Base-by-base conservation (phyloP, 148 eudicot species). In the Dianthus caryophyllus region DNA sequence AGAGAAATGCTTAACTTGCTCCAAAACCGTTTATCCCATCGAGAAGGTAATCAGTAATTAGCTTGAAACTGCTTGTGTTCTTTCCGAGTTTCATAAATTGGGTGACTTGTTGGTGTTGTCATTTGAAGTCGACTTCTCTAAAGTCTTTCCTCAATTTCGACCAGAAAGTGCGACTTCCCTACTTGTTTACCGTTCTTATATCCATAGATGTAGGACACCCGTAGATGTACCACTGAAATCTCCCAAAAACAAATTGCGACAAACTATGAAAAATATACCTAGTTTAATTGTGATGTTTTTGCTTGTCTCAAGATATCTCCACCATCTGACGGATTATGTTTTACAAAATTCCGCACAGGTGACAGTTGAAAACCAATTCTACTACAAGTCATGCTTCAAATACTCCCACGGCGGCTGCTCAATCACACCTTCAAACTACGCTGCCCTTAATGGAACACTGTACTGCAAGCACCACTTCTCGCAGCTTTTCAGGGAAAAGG, bases 391-490 rank as follows among this genome's bases (percentile, higher is more conserved):
- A 1, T 92, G 98, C 67, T 92, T 92, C 65, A 89, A 87, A 80
- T 92, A 96, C 75, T 82, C 91, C 50, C 89, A 85, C 11, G 96
- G 94, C 17, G 94, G 96, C 53, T 89, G 98, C 67, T 77, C 88
- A 8, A 51, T 92, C 52, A 67, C 96, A 43, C 98, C 93, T 50
- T 92, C 98, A 75, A 89, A 85, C 55, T 92, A 92, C 69, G 96
- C 98, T 21, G 94, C 98, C 56, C 83, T 92, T 31, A 87, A 92
- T 21, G 98, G 98, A 41, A 68, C 81, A 22, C 73, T 92, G 36
- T 92, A 92, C 68, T 92, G 98, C 71, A 89, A 85, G 55, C 96
- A 90, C 57, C 98, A 92, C 76, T 92, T 92, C 76, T 89, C 96
- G 1, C 98, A 92, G 80, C 94, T 92, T 51, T 92, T 92, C 64